Percentiles rank a stretch among this genome's conserved stretches.
Conservation (phyloP, 2,329 filamentous ascomycete species). For the Rosellinia necatrix region DNA sequence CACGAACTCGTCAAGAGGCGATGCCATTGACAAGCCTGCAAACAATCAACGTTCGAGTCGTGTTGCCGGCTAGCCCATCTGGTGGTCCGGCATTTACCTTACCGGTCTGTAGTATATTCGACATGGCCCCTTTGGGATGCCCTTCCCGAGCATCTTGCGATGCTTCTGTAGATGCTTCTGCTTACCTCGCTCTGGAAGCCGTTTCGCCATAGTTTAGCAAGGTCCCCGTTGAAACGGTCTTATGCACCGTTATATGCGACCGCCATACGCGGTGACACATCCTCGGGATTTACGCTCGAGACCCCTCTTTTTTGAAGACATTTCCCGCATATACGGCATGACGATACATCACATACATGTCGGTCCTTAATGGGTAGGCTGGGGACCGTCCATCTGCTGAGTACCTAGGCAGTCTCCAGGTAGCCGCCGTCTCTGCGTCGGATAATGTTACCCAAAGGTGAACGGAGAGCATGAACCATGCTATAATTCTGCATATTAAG, state of each 20-base stretch:
- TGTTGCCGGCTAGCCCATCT: too few species aligned
- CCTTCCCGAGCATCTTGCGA: too few species aligned
- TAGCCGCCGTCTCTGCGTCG: background rate
- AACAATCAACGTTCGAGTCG: constrained; percentile 10
- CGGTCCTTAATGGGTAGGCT: too few species aligned
- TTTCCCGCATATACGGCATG: background rate
- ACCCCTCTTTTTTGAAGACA: background rate
- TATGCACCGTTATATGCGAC: constrained; percentile 2
- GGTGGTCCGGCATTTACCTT: too few species aligned
- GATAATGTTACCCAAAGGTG: too few species aligned
- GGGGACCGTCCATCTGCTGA: too few species aligned
- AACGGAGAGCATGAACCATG: too few species aligned
- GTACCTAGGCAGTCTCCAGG: background rate
- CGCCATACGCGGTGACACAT: constrained; percentile 4
- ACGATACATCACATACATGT: background rate
- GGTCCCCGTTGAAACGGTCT: constrained; percentile 8
- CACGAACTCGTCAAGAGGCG: background rate
- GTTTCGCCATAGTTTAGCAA: constrained; percentile 24
- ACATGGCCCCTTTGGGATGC: too few species aligned
- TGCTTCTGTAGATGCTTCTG: background rate
- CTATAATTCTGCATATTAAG: too few species aligned
- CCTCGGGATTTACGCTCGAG: constrained; percentile 5
- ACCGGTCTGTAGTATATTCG: too few species aligned
- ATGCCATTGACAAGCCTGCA: background rate
- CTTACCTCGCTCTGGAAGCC: background rate